These are phyloP conservation scores for Brettanomyces custersianus DNA, from an alignment of 805 yeast genomes.

Conservation along the genomic window DNA sequence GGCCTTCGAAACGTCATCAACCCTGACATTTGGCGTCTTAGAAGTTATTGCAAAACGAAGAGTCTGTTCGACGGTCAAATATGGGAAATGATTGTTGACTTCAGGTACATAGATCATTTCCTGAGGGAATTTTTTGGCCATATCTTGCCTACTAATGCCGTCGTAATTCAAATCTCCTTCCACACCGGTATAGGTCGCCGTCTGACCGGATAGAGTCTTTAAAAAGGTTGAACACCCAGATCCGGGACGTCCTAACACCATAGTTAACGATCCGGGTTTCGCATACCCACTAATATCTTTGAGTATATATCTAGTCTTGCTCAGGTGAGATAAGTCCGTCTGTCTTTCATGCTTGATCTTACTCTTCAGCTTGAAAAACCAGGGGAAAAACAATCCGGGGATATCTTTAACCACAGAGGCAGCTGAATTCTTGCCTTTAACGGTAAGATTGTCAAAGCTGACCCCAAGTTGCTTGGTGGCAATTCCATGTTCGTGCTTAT, in stretches of 20 bases:
- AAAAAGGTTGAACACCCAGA: constrained; percentile 53
- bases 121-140: constrained; percentile 12
- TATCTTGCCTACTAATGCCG: constrained; percentile 31
- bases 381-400: constrained; percentile 30
- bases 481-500: constrained; percentile 36
- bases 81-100: constrained; percentile 45
- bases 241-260: constrained; percentile 48
- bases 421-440: constrained; percentile 39
- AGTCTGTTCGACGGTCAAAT: constrained; percentile 44
- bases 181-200: constrained; percentile 26
- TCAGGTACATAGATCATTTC: constrained; percentile 45
- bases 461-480: constrained; percentile 33
- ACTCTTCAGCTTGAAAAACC: constrained; percentile 10
- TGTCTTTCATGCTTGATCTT: constrained; percentile 3
- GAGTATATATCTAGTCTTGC: constrained; percentile 6
- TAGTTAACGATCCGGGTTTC: constrained; percentile 42
- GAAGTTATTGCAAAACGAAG: constrained; percentile 42
- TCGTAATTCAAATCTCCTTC: constrained; percentile 36
- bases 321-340: constrained; percentile 6
- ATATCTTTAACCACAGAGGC: constrained; percentile 37
- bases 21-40: constrained; percentile 40
- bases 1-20: constrained; percentile 30
- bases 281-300: constrained; percentile 8
- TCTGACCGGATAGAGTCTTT: constrained; percentile 34
- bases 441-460: constrained; percentile 30